Conservation (phyloP, 192 early-diverging fungal genomes). For the Pilobolus umbonatus region DNA sequence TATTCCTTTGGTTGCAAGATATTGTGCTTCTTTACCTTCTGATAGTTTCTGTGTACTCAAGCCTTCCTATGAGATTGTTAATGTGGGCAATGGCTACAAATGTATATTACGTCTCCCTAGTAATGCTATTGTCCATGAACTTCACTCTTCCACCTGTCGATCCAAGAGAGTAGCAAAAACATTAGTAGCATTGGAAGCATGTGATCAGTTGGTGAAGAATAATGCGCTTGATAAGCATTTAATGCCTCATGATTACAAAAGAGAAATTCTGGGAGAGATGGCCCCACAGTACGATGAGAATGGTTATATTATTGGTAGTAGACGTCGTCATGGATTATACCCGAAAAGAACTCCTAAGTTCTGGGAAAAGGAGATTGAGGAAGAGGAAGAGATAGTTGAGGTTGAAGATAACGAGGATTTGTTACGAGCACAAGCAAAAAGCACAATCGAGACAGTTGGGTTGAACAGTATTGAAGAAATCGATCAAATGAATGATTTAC, state of each 20-base stretch:
- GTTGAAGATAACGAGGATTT: constrained; percentile 13
- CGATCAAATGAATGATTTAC: no score
- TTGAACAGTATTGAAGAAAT: background rate
- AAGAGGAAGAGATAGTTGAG: background rate
- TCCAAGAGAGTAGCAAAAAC: constrained; percentile 66
- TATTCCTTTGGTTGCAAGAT: constrained; percentile 58
- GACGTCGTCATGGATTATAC: constrained; percentile 21
- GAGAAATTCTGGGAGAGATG: constrained; percentile 25
- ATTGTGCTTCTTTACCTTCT: constrained; percentile 65
- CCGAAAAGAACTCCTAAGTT: constrained; percentile 33
- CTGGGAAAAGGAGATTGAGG: constrained; percentile 29
- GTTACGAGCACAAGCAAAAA: background rate
- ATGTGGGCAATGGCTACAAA: constrained; percentile 29
- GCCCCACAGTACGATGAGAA: constrained; percentile 16
- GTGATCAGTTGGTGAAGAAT: constrained; percentile 61
- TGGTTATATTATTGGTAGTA: constrained; percentile 28
- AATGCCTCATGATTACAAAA: constrained; percentile 42
- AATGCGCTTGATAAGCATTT: constrained; percentile 75
- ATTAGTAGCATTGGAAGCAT: constrained; percentile 61
- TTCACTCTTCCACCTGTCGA: constrained; percentile 45
- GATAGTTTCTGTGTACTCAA: constrained; percentile 52
- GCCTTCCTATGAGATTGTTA: constrained; percentile 48
- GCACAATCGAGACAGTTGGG: no score
- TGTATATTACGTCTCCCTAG: constrained; percentile 56
- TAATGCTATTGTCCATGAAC: constrained; percentile 55